Conservation (phyloP, 768 basidiomycete genomes). For the Lactifluus subvellereus region DNA sequence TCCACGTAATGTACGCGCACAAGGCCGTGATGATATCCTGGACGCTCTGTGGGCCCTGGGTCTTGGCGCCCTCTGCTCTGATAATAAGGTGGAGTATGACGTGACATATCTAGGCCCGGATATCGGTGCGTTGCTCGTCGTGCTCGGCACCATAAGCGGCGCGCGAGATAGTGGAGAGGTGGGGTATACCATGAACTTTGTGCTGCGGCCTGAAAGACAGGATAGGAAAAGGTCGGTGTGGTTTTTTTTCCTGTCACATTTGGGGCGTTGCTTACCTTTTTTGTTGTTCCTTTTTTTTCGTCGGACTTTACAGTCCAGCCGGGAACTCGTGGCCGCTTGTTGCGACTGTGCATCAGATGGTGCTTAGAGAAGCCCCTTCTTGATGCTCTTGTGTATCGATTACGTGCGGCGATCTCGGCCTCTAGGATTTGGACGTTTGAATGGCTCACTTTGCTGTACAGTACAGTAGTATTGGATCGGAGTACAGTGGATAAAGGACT, state of each 20-base stretch:
- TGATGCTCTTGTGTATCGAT: not conserved
- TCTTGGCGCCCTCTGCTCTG: conserved; percentile 2
- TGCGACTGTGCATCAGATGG: conserved; percentile 16
- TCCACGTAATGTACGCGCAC: conserved; percentile 3
- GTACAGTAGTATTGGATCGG: too few relatives aligned
- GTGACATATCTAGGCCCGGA: conserved; percentile 3
- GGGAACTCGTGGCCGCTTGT: conserved; percentile 5
- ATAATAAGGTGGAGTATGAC: conserved; percentile 7
- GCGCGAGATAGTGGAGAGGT: not conserved
- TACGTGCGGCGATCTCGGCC: not conserved
- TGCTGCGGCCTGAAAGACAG: not conserved
- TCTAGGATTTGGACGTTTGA: not conserved
- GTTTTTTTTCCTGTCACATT: not conserved
- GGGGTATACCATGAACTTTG: conserved; percentile 15
- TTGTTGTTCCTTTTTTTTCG: too few relatives aligned
- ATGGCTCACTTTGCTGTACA: too few relatives aligned
- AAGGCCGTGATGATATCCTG: conserved; percentile 4
- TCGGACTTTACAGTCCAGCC: not conserved
- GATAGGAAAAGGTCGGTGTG: not conserved
- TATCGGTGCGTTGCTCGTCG: conserved; percentile 12
- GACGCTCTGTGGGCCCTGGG: conserved; percentile 3
- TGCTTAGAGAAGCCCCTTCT: not conserved
- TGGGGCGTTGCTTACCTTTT: not conserved
- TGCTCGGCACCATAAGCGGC: conserved; percentile 1
- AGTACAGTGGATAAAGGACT: too few relatives aligned